Evolutionary conservation across 2,329 filamentous ascomycete genomes (phyloP), one percentile per base, ranked within the genome.

Genomic region (Ilyonectria mors-panacis): DNA sequence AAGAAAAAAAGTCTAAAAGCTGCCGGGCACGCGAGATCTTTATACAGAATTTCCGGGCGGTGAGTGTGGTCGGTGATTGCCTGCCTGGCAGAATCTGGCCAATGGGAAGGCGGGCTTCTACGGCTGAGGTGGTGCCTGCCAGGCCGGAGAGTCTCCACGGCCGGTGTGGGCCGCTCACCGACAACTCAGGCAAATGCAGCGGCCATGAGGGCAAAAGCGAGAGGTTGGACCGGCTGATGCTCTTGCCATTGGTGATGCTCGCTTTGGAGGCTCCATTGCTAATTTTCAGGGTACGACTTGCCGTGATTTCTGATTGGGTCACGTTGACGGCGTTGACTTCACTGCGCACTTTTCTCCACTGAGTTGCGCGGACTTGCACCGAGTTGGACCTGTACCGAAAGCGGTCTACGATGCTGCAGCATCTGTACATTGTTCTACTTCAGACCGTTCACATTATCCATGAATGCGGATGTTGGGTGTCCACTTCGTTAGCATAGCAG

Each of bases 21-120:
- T 10, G 4, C 62, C 57, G 58, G 65, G 65, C n/a, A 21, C 54
- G 55, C 28, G 62, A n/a, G 58, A 23, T 12, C 67, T 78, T 71
- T 79, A 79, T 79, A 78, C 68, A 39, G 39, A 15, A 26, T 68
- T 33, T 12, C 33, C 37, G 59, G 73, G 71, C 67, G 74, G 69
- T 72, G 73, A 69, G 61, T 19, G 4, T 10, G 19, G 35, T 23
- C 37, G 45, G 39, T 69, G 69, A 67, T 69, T 65, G 44, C 10
- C 19, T 23, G 62, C 23, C 6, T n/a, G 72, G 72, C 72, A 74
- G 70, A 74, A 74, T 68, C 19, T 50, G 42, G 54, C 65, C 65
- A 68, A 61, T 68, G 53, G 28, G 53, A 35, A 50, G 4, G 4
- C 4, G 42, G 5, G 23, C 19, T 21, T 30, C 53, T 60, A 37